These are phyloP conservation scores for Hygrophoropsis aurantiaca DNA, from an alignment of 768 basidiomycete species.

Conservation along the genomic window DNA sequence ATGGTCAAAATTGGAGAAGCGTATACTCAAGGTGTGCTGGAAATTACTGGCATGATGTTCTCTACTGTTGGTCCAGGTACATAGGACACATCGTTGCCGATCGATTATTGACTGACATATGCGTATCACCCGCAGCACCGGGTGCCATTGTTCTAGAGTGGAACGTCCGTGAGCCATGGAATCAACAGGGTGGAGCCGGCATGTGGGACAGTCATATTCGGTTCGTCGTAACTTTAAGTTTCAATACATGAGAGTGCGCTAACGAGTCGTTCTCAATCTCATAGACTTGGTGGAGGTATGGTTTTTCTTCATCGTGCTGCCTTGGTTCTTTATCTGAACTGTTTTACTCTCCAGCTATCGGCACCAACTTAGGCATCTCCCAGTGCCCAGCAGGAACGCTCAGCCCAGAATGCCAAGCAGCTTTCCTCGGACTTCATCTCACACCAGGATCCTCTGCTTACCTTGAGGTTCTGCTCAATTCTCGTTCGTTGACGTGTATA, in stretches of 20 bases:
- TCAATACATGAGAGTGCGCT: not conserved
- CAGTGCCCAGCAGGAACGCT: constrained; percentile 38
- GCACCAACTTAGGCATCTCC: constrained; percentile 42
- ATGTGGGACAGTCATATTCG: constrained; percentile 42
- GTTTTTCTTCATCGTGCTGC: not conserved
- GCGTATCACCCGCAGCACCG: constrained; percentile 24
- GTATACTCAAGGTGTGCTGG: constrained; percentile 38
- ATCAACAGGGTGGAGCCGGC: constrained; percentile 42
- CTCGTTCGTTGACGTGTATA: not conserved
- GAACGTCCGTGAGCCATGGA: constrained; percentile 48
- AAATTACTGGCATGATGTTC: constrained; percentile 47
- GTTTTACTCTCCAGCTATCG: constrained; percentile 32
- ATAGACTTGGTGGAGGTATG: constrained; percentile 29
- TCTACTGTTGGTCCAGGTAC: constrained; percentile 39
- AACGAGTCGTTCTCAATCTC: not conserved
- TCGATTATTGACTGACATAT: too few species aligned
- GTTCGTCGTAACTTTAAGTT: constrained; percentile 3
- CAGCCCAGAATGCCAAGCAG: constrained; percentile 47
- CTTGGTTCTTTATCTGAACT: not conserved
- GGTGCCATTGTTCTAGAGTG: constrained; percentile 67
- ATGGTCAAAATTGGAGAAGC: constrained; percentile 39
- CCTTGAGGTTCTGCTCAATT: constrained; percentile 22
- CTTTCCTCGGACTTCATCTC: constrained; percentile 61
- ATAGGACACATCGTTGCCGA: constrained; percentile 30
- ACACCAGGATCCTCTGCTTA: constrained; percentile 40